phyloP scores from a whole-genome alignment of 2,329 filamentous ascomycete species.

The Diaporthe sp. region DNA sequence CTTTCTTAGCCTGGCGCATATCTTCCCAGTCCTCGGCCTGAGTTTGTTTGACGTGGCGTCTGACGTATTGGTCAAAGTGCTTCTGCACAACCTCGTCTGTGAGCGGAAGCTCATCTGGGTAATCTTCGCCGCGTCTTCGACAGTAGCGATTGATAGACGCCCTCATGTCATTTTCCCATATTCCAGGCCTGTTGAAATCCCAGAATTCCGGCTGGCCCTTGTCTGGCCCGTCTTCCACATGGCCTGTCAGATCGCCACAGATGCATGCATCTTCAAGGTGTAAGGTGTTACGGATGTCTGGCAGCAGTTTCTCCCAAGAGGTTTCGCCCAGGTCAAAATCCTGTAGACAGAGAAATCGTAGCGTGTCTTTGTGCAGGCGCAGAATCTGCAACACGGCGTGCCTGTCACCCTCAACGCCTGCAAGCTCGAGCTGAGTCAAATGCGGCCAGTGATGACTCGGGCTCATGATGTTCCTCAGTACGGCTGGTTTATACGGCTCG shows the following conservation, averaged over 20 bases:
- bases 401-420: neutral
- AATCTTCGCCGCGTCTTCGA: neutral
- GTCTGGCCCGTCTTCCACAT: neutral
- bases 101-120: conserved; percentile 15
- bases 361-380: neutral
- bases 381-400: neutral
- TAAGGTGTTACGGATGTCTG: neutral
- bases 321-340: neutral
- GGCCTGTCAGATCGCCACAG: neutral
- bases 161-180: neutral
- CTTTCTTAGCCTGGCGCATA: neutral
- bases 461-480: neutral
- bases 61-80: neutral
- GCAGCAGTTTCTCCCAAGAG: conserved; percentile 7
- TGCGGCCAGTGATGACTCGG: neutral
- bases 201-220: neutral
- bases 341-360: neutral
- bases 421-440: neutral
- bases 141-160: conserved; percentile 19
- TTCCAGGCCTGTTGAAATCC: neutral
- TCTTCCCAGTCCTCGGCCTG: neutral
- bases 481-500: neutral
- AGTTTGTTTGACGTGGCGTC: neutral
- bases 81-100: neutral
- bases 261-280: neutral